phyloP scores from a whole-genome alignment of 2,329 filamentous ascomycete genomes.

The Colletotrichum eremochloae region DNA sequence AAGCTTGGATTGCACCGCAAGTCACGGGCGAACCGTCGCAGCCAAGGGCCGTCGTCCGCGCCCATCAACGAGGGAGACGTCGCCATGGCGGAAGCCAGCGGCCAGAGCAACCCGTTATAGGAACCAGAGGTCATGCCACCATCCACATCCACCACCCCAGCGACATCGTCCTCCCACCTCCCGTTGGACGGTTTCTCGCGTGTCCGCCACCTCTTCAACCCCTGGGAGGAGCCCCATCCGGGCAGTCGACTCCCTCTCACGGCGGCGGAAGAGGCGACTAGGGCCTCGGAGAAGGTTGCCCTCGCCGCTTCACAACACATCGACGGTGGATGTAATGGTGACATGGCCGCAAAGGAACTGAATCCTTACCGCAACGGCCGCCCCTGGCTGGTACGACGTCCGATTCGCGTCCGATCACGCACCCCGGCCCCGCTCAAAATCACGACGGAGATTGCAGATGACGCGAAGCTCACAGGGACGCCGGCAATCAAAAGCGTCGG shows the following conservation, averaged over 20 bases:
- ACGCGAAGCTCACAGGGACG: conserved; percentile 38
- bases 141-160: conserved; percentile 55
- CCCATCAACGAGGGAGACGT: conserved; percentile 53
- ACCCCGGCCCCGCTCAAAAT: conserved; percentile 50
- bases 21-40: conserved; percentile 59
- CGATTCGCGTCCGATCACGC: conserved; percentile 46
- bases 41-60: conserved; percentile 60
- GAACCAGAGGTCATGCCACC: conserved; percentile 69
- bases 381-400: conserved; percentile 44
- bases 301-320: conserved; percentile 25
- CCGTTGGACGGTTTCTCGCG: conserved; percentile 41
- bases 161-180: conserved; percentile 43
- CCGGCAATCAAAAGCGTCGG: conserved; percentile 41
- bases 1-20: conserved; percentile 72
- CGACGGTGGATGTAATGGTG: conserved; percentile 50
- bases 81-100: conserved; percentile 52
- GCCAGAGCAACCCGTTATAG: conserved; percentile 63
- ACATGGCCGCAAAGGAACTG: conserved; percentile 64
- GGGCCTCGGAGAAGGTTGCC: conserved; percentile 42
- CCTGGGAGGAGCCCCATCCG: conserved; percentile 62
- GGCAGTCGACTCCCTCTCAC: conserved; percentile 56
- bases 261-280: conserved; percentile 45
- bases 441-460: conserved; percentile 44
- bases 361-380: conserved; percentile 46
- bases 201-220: conserved; percentile 41